These are phyloP conservation scores for Talaromyces sp. DNA, from an alignment of 2,329 filamentous ascomycete genomes.

Conservation along the genomic window DNA sequence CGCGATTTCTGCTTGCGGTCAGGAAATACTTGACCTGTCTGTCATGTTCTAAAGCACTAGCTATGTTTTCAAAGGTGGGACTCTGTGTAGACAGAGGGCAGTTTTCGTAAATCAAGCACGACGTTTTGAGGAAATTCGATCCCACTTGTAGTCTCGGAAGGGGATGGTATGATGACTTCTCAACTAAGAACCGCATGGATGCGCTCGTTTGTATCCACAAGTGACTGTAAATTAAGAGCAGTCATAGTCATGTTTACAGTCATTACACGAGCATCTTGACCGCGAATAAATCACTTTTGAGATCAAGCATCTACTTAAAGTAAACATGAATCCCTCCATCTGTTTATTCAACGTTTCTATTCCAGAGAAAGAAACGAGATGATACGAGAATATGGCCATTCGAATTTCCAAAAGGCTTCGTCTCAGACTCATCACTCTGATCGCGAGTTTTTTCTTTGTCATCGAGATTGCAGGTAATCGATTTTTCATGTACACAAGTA, in stretches of 20 bases:
- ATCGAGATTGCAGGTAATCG: too few relatives aligned
- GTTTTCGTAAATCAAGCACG: not conserved
- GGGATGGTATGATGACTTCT: not conserved
- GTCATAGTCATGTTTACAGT: not conserved
- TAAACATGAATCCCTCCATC: not conserved
- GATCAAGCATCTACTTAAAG: not conserved
- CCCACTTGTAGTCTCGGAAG: not conserved
- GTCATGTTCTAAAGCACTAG: not conserved
- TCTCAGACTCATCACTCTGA: too few relatives aligned
- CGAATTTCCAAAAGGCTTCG: too few relatives aligned
- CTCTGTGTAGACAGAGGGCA: not conserved
- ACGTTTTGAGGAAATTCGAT: not conserved
- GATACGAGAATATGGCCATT: too few relatives aligned
- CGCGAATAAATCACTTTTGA: not conserved
- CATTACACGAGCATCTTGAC: not conserved
- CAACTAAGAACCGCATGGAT: not conserved
- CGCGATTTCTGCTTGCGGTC: not conserved
- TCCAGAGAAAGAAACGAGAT: too few relatives aligned
- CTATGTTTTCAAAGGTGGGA: not conserved
- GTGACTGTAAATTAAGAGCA: not conserved
- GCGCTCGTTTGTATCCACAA: not conserved
- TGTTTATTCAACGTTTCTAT: too few relatives aligned
- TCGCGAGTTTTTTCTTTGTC: too few relatives aligned
- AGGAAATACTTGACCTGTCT: not conserved
- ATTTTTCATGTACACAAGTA: too few relatives aligned